Evolutionary conservation across 148 eudicot species (phyloP), one percentile per base, ranked within the genome.

Genomic region (Rhododendron vialii): DNA sequence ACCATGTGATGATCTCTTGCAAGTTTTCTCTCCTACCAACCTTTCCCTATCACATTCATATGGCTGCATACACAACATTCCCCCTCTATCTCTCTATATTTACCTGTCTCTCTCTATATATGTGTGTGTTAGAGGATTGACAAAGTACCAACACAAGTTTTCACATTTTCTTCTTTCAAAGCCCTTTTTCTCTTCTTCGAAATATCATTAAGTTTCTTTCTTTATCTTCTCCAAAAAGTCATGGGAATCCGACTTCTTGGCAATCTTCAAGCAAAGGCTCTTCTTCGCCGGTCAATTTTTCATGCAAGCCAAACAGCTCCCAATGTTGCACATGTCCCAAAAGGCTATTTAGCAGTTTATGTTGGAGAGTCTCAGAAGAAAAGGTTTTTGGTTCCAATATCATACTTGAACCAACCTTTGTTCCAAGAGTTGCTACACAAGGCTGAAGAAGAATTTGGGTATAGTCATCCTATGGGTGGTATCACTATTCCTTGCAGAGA

Each of bases 381-480:
- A 67, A 41, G 86, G 67, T 83, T 38, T 65, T 69, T 87, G 24
- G 69, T 87, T 50, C 83, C 86, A 20, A 20, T 87, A 26, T 83
- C 88, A 15, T 78, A 77, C 59, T 76, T 87, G 82, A 87, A 73
- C 87, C 77, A 89, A 20, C 69, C 89, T 67, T 57, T 48, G 20
- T 87, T 89, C 14, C 87, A 89, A 82, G 87, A 89, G 2, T 28
- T 89, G 86, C 45, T 89, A 26, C 24, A 35, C 2, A 50, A 81
- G 43, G 86, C 88, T 22, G 90, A 89, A 55, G 89, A 89, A 89
- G 90, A 91, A 85, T 91, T 78, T 76, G 91, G 90, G 63, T 89
- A 82, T 67, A 12, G 83, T 86, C 90, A 91, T 85, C 92, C 91
- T 1, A 91, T 76, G 87, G 91, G 91, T 14, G 90, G 91, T 53